Conservation (phyloP, 1,139 yeast species). For the Wickerhamomyces sp. region DNA sequence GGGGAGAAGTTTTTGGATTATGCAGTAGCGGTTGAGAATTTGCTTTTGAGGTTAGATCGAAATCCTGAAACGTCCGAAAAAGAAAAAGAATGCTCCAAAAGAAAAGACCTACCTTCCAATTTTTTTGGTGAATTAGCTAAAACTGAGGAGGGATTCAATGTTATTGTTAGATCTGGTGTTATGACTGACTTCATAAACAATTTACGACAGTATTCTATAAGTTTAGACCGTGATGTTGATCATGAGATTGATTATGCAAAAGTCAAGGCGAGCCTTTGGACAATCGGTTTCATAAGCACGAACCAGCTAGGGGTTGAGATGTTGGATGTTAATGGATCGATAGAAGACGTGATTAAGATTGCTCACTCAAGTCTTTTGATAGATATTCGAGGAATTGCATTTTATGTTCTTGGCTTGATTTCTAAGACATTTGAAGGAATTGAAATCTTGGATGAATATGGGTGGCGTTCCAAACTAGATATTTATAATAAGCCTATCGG, state of each 20-base stretch:
- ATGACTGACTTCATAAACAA: slow-evolving; percentile 39
- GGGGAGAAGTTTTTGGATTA: slow-evolving; percentile 49
- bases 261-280: slow-evolving; percentile 80
- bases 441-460: slow-evolving; percentile 78
- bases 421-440: slow-evolving; percentile 73
- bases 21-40: slow-evolving; percentile 46
- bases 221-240: slow-evolving; percentile 18
- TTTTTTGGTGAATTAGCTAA: slow-evolving; percentile 77
- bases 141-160: slow-evolving; percentile 72
- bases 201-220: slow-evolving; percentile 31
- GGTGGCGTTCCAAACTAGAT: slow-evolving; percentile 66
- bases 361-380: slow-evolving; percentile 53
- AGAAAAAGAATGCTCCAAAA: slow-evolving; percentile 5
- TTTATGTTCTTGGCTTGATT: slow-evolving; percentile 71
- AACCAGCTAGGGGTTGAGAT: slow-evolving; percentile 63
- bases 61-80: too few relatives aligned
- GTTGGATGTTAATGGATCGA: slow-evolving; percentile 56
- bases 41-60: slow-evolving; percentile 17
- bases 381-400: slow-evolving; percentile 71
- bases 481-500: slow-evolving; percentile 51
- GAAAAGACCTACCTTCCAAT: slow-evolving; percentile 48
- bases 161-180: slow-evolving; percentile 44
- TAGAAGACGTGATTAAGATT: slow-evolving; percentile 49
- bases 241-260: slow-evolving; percentile 31
- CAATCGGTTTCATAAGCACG: slow-evolving; percentile 78